Conservation (phyloP, 208 protist genomes). For the Leishmania martiniquensis region DNA sequence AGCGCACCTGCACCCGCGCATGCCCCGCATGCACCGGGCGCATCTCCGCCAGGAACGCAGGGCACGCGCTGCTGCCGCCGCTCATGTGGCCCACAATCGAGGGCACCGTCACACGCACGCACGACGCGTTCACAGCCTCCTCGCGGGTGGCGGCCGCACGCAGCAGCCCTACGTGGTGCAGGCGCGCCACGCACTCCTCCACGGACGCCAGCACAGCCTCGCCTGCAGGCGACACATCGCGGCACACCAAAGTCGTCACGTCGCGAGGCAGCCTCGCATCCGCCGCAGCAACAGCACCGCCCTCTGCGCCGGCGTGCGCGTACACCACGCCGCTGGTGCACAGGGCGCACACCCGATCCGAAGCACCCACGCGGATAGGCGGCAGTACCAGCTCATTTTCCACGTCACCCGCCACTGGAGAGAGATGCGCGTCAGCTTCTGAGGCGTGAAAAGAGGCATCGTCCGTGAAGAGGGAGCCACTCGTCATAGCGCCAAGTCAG, state of each 20-base stretch:
- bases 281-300: neutral
- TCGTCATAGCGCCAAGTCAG: too few species aligned
- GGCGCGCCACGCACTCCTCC: slow-evolving; percentile 5
- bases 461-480: too few species aligned
- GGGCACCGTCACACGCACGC: slow-evolving; percentile 3
- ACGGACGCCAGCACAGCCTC: neutral
- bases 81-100: neutral
- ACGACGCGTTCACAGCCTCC: neutral
- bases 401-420: too few species aligned
- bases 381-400: too few species aligned
- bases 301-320: neutral
- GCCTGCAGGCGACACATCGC: neutral
- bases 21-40: neutral
- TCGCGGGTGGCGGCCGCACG: neutral
- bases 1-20: neutral
- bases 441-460: too few species aligned
- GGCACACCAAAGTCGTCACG: neutral
- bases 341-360: neutral
- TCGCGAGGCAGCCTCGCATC: neutral
- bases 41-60: neutral
- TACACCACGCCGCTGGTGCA: neutral
- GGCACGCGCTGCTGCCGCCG: neutral
- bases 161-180: neutral
- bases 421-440: too few species aligned
- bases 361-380: neutral